Evolutionary conservation across 1,139 yeast genomes (phyloP).

Genomic region (Lodderomyces margitis): DNA sequence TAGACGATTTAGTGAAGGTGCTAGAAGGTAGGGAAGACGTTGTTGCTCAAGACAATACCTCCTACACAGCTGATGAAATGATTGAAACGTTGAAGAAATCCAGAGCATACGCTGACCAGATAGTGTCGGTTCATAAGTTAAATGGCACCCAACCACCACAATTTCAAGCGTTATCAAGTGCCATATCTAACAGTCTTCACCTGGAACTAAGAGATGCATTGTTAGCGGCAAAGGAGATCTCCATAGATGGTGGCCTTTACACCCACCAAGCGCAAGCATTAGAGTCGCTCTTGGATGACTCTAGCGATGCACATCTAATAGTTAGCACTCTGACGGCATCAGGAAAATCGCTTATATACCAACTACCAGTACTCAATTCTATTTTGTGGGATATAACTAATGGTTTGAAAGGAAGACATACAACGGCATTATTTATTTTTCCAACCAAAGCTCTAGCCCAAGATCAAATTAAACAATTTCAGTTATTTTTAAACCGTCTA

Average conservation of each 20-base stretch:
- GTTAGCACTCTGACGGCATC: slow-evolving; percentile 93
- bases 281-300: slow-evolving; percentile 42
- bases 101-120: slow-evolving; percentile 59
- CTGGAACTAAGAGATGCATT: slow-evolving; percentile 49
- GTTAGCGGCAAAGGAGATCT: slow-evolving; percentile 46
- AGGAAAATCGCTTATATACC: slow-evolving; percentile 91
- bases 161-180: slow-evolving; percentile 17
- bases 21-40: slow-evolving; percentile 29
- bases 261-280: slow-evolving; percentile 82
- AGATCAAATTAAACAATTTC: slow-evolving; percentile 83
- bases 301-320: slow-evolving; percentile 59
- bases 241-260: slow-evolving; percentile 54
- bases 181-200: slow-evolving; percentile 40
- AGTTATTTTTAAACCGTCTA: slow-evolving; percentile 51
- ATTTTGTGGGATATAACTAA: slow-evolving; percentile 41
- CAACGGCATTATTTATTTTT: slow-evolving; percentile 81
- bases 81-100: slow-evolving; percentile 43
- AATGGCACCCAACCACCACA: slow-evolving; percentile 23
- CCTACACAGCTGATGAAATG: slow-evolving; percentile 35
- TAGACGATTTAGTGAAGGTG: slow-evolving; percentile 35
- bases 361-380: slow-evolving; percentile 72
- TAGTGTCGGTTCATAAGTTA: slow-evolving; percentile 28
- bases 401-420: slow-evolving; percentile 20
- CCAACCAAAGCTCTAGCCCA: slow-evolving; percentile 98
- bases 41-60: slow-evolving; percentile 10